Evolutionary conservation across 2,329 filamentous ascomycete species (phyloP).

Genomic region (Botrytis fragariae): DNA sequence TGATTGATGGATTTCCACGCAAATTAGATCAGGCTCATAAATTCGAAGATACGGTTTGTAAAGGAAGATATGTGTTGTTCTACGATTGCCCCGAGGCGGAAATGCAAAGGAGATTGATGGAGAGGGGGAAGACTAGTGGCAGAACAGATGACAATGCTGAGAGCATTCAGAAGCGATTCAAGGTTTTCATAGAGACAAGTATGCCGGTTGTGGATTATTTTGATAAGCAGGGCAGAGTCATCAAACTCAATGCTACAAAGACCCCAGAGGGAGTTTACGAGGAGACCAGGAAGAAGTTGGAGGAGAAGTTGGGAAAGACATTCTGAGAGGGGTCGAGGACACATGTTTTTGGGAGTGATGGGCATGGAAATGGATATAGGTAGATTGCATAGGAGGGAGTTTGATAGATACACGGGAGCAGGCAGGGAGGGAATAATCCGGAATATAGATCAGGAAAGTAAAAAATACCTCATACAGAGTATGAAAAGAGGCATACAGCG

Average conservation of each 20-base stretch:
- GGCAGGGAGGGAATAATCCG: slow-evolving; percentile 10
- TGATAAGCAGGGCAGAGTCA: slow-evolving; percentile 70
- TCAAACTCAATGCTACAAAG: slow-evolving; percentile 73
- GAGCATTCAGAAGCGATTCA: slow-evolving; percentile 94
- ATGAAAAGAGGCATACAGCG: neutral
- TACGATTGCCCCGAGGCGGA: slow-evolving; percentile 88
- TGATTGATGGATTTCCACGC: slow-evolving; percentile 81
- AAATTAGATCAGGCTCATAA: slow-evolving; percentile 96
- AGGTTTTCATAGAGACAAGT: slow-evolving; percentile 89
- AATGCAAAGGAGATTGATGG: slow-evolving; percentile 53
- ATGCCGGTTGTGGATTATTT: slow-evolving; percentile 95
- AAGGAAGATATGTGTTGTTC: slow-evolving; percentile 83
- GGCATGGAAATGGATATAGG: slow-evolving; percentile 3
- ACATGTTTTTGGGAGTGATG: neutral
- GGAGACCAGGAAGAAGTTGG: slow-evolving; percentile 51
- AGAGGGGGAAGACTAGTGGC: slow-evolving; percentile 49
- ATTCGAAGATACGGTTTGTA: slow-evolving; percentile 88
- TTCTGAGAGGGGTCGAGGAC: slow-evolving; percentile 37
- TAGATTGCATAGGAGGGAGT: neutral
- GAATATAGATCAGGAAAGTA: slow-evolving; percentile 19
- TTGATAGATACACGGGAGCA: slow-evolving; percentile 16
- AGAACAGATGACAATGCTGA: slow-evolving; percentile 91
- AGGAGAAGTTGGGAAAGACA: slow-evolving; percentile 47
- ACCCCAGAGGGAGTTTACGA: slow-evolving; percentile 60
- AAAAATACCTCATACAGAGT: slow-evolving; percentile 23